phyloP scores from a whole-genome alignment of 345 rosid genomes.

The Erysimum cheiranthoides region DNA sequence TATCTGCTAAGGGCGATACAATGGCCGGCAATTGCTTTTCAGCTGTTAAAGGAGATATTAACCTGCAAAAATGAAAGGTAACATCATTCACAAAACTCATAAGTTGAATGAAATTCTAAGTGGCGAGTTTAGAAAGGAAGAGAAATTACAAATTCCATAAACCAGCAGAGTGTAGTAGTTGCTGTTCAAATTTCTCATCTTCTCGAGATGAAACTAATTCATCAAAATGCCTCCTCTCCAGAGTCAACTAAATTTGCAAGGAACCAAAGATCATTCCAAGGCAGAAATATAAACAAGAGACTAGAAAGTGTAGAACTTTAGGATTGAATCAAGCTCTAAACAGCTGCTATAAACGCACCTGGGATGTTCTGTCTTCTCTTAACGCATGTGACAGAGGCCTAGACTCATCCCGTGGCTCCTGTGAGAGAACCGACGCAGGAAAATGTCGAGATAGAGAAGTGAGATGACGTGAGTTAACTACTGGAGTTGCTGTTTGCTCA shows the following conservation, averaged over 20 bases:
- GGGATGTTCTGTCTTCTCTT: slow-evolving; percentile 62
- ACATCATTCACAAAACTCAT: slow-evolving; percentile 27
- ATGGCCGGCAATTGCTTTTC: slow-evolving; percentile 46
- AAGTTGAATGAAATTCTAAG: neutral
- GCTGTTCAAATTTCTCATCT: slow-evolving; percentile 54
- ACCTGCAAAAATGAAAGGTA: slow-evolving; percentile 44
- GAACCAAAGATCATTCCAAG: neutral
- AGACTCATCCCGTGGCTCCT: slow-evolving; percentile 74
- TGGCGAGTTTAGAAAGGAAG: neutral
- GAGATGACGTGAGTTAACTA: slow-evolving; percentile 57
- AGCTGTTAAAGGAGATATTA: slow-evolving; percentile 47
- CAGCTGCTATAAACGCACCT: slow-evolving; percentile 49
- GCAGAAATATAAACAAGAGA: slow-evolving; percentile 1
- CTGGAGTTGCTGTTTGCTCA: slow-evolving; percentile 62
- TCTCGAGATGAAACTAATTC: slow-evolving; percentile 44
- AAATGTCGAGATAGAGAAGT: slow-evolving; percentile 63
- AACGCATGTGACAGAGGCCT: slow-evolving; percentile 50
- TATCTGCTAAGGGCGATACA: slow-evolving; percentile 34
- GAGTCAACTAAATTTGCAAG: slow-evolving; percentile 44
- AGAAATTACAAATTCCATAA: slow-evolving; percentile 67
- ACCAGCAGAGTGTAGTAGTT: slow-evolving; percentile 52
- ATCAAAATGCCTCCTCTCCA: slow-evolving; percentile 52
- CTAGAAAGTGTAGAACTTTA: slow-evolving; percentile 25
- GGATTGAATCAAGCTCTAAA: neutral
- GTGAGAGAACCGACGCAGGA: slow-evolving; percentile 72